Evolutionary conservation across 768 basidiomycete species (phyloP), one percentile per base, ranked within the genome.

Genomic region (Termitomyces sp.): DNA sequence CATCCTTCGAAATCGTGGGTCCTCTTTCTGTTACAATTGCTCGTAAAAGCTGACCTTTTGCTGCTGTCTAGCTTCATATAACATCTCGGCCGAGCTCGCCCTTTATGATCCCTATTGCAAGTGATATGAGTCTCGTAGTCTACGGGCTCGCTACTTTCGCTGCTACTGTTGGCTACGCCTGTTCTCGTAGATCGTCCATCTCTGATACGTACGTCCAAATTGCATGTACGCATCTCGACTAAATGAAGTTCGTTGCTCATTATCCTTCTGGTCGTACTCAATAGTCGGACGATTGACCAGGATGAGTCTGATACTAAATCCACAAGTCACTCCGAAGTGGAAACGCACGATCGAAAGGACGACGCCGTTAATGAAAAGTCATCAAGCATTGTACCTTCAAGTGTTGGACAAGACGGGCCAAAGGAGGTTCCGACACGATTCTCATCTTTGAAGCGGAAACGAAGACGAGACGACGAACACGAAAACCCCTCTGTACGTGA

Each of bases 101-200:
- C 23, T 39, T n/a, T 32, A 83, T 81, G 78, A 67, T 83, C 59
- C 79, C 80, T 50, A 72, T 27, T 5, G 51, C 78, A 16, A 70
- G 71, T 52, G 83, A 84, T 58, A 72, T 82, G 65, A 82, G 79
- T 67, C 73, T 81, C 57, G 77, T 82, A 28, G 75, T 82, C 54
- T 79, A 76, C 51, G 79, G 82, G 58, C 71, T 85, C 55, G 82
- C 83, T 30, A 83, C 82, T 16, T 76, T 84, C 60, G 82, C 83
- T 53, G 83, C 82, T 8, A 80, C 79, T 14, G 75, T 84, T 25
- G 80, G 83, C 49, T 85, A 84, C 60, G 79, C 81, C 3, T 83
- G 74, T 59, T 70, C 77, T 21, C 78, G 81, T 50, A 78, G 76
- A 55, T 62, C 70, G 45, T 63, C 60, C 41, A 11, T 43, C 16